These are phyloP conservation scores for Yarrowia galli DNA, from an alignment of 1,139 yeast species.

Conservation along the genomic window DNA sequence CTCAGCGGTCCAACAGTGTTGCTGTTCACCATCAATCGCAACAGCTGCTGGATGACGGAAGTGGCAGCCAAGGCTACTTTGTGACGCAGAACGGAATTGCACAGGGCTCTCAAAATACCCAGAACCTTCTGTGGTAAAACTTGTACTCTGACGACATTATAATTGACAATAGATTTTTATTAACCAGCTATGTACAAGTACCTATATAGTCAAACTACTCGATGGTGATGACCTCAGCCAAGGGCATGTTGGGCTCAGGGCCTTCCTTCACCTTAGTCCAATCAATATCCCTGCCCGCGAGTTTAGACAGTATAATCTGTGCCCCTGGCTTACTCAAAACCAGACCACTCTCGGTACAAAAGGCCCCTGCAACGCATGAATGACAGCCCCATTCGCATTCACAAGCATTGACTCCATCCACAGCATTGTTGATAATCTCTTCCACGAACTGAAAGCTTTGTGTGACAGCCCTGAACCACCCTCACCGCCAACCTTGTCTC, in stretches of 20 bases:
- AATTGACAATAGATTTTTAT: constrained; percentile 7
- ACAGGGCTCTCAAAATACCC: constrained; percentile 41
- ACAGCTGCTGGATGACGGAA: constrained; percentile 28
- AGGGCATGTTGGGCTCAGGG: constrained; percentile 82
- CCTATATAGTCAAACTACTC: background rate
- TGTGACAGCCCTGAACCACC: constrained; percentile 80
- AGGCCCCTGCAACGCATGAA: constrained; percentile 77
- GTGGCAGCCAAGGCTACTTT: constrained; percentile 37
- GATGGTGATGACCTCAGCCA: constrained; percentile 14
- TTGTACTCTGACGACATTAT: background rate
- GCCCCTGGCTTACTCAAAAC: constrained; percentile 92
- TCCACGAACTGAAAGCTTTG: constrained; percentile 82
- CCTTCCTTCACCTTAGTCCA: constrained; percentile 68
- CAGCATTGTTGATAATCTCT: constrained; percentile 65
- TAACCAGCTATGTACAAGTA: background rate
- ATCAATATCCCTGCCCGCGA: constrained; percentile 56
- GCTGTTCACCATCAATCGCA: constrained; percentile 32
- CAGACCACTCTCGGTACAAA: constrained; percentile 79
- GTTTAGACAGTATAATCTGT: constrained; percentile 65
- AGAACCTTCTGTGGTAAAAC: constrained; percentile 44
- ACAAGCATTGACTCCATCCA: constrained; percentile 67
- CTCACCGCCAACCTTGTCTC: constrained; percentile 81
- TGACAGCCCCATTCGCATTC: constrained; percentile 91
- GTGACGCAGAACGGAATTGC: constrained; percentile 44
- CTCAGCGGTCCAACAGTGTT: constrained; percentile 21